These are phyloP conservation scores for Linnemannia elongata DNA, from an alignment of 192 early-diverging fungal species.

Conservation along the genomic window DNA sequence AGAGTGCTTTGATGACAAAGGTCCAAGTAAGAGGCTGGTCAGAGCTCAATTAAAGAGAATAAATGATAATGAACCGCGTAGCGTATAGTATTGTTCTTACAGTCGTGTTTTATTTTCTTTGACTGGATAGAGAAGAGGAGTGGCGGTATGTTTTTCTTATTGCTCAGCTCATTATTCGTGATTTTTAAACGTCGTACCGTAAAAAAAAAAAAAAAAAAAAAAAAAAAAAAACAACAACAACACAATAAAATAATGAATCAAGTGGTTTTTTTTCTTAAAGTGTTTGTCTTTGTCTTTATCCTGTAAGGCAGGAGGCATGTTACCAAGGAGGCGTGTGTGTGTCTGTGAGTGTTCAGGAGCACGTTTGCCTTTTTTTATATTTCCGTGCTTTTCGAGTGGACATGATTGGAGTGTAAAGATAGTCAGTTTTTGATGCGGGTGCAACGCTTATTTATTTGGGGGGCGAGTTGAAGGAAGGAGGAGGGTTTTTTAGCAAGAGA, in stretches of 20 bases:
- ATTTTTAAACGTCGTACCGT: neutral
- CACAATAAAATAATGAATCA: neutral
- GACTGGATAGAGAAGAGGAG: neutral
- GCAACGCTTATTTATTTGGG: neutral
- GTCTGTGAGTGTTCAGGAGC: neutral
- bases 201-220: neutral
- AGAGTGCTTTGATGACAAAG: neutral
- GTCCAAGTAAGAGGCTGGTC: neutral
- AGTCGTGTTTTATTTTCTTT: neutral
- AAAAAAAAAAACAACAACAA: neutral
- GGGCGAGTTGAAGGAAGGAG: neutral
- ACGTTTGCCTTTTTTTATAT: slow-evolving; percentile 7
- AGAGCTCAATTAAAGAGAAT: neutral
- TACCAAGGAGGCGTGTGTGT: neutral
- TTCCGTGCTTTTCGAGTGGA: neutral
- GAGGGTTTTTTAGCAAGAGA: neutral
- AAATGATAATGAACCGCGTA: neutral
- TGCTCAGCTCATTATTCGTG: too few relatives aligned
- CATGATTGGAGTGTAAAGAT: neutral
- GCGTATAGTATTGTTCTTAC: neutral
- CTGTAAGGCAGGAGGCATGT: neutral
- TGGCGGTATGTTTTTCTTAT: neutral
- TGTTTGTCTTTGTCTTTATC: neutral
- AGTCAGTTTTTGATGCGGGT: neutral
- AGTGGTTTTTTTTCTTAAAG: neutral